These are phyloP conservation scores for Gossypium stocksii DNA, from an alignment of 345 rosid species.

Conservation along the genomic window DNA sequence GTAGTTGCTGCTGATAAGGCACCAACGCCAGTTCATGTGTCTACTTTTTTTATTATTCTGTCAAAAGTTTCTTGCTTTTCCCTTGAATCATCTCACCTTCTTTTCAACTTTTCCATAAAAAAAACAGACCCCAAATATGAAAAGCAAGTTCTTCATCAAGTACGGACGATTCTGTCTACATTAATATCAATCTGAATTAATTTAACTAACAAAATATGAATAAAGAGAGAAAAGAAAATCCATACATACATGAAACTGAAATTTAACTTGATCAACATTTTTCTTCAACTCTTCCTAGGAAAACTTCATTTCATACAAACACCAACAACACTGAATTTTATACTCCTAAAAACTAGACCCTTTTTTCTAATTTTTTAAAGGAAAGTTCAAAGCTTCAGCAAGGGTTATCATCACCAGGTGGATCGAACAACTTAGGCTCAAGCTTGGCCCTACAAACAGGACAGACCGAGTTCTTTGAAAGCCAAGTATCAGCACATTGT, in stretches of 20 bases:
- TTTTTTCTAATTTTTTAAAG: background rate
- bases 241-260: slow-evolving; percentile 1
- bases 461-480: slow-evolving; percentile 50
- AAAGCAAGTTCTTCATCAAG: slow-evolving; percentile 8
- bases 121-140: background rate
- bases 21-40: background rate
- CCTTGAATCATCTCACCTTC: background rate
- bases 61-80: slow-evolving; percentile 1
- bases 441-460: slow-evolving; percentile 67
- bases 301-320: background rate
- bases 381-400: slow-evolving; percentile 1
- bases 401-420: slow-evolving; percentile 6
- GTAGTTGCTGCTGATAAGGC: background rate
- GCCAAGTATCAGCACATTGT: slow-evolving; percentile 81
- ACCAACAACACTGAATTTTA: background rate
- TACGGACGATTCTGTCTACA: background rate
- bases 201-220: background rate
- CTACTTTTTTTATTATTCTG: background rate
- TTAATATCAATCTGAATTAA: slow-evolving; percentile 2
- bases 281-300: background rate
- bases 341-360: background rate
- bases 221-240: background rate
- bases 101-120: background rate
- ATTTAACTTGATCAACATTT: background rate
- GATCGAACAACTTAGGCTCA: slow-evolving; percentile 22